Percentiles rank a stretch among this genome's conserved stretches.
Conservation (phyloP, 1,284 basidiomycete genomes). For the Microbotryum scabiosae region DNA sequence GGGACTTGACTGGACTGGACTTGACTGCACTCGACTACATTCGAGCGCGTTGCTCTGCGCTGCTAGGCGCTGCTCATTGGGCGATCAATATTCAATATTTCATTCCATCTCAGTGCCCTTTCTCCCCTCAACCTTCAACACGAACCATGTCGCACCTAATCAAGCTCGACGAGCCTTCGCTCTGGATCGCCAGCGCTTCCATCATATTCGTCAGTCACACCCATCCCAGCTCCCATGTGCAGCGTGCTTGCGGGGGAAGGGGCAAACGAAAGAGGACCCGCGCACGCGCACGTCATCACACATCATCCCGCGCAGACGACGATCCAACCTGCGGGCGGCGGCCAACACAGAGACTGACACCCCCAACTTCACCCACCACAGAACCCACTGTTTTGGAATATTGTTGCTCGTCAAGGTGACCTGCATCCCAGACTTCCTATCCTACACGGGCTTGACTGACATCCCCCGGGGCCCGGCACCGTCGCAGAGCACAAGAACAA, state of each 20-base stretch:
- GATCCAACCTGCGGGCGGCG: no score
- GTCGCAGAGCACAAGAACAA: slow-evolving; percentile 72
- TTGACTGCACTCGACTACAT: no score
- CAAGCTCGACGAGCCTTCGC: slow-evolving; percentile 56
- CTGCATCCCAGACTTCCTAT: slow-evolving; percentile 32
- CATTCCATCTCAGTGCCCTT: no score
- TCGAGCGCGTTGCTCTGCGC: no score
- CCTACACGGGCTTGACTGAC: slow-evolving; percentile 4
- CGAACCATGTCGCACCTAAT: slow-evolving; percentile 37
- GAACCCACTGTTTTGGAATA: slow-evolving; percentile 94
- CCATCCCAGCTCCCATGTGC: not conserved
- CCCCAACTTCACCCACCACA: slow-evolving; percentile 41
- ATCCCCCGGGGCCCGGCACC: slow-evolving; percentile 1
- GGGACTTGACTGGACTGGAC: no score
- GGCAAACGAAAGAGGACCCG: no score
- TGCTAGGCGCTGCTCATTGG: no score
- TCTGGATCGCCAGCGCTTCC: slow-evolving; percentile 53
- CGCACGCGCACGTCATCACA: no score
- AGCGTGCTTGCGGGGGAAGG: no score
- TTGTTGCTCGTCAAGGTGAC: slow-evolving; percentile 80
- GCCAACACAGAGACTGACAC: no score
- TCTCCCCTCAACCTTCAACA: no score
- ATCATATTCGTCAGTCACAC: slow-evolving; percentile 37
- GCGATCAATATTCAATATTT: no score
- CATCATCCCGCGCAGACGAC: not conserved